Evolutionary conservation across 495 filamentous ascomycete genomes (phyloP).

Genomic region (Daldinia concentrica): DNA sequence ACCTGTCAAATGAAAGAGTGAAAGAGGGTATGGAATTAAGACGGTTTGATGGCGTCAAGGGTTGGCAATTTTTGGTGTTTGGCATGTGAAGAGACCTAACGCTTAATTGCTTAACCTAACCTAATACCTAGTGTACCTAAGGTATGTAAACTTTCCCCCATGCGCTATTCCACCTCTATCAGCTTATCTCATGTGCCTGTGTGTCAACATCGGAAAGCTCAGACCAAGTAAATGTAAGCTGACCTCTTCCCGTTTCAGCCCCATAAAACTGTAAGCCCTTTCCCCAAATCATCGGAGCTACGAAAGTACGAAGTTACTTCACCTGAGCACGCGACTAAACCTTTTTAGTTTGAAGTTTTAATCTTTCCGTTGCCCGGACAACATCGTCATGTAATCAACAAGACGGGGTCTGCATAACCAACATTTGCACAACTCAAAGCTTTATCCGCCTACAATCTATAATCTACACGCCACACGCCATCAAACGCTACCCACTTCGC

Average conservation of each 20-base stretch:
- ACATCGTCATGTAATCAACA: constrained; percentile 25
- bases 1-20: constrained; percentile 17
- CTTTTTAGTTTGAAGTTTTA: neutral
- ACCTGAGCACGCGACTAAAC: neutral
- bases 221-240: neutral
- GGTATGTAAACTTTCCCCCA: constrained; percentile 7
- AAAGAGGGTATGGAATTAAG: constrained; percentile 12
- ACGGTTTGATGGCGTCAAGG: constrained; percentile 17
- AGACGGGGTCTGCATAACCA: constrained; percentile 23
- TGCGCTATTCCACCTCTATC: constrained; percentile 4
- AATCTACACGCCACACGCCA: neutral
- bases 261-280: neutral
- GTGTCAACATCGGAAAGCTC: neutral
- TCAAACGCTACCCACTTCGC: constrained; percentile 6
- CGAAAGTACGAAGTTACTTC: neutral
- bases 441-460: constrained; percentile 17
- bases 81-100: constrained; percentile 41
- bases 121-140: too few relatives aligned
- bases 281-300: constrained; percentile 12
- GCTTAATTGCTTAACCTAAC: constrained; percentile 7
- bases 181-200: neutral
- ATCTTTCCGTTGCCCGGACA: constrained; percentile 29
- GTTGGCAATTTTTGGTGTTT: constrained; percentile 12
- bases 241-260: neutral
- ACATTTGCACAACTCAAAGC: constrained; percentile 36